Percentiles rank a stretch among this genome's conserved stretches.
These are phyloP conservation scores for Fonsecaea pedrosoi DNA, from an alignment of 2,329 filamentous ascomycete species.

Conservation along the genomic window DNA sequence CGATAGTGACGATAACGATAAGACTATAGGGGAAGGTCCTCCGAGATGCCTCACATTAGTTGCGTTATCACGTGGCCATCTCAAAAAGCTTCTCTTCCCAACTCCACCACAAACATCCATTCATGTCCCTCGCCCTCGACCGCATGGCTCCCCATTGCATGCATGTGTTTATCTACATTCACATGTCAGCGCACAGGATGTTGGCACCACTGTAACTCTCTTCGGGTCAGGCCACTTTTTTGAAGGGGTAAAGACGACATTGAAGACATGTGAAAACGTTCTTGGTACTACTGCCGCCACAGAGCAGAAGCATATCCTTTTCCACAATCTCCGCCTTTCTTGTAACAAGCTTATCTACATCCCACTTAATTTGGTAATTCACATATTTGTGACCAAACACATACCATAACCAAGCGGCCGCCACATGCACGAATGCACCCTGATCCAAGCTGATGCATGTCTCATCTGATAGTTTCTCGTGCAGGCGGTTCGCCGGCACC, in stretches of 20 bases:
- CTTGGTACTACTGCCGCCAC: background rate
- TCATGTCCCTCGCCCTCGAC: background rate
- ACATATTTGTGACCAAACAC: conserved; percentile 62
- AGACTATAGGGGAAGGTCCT: conserved; percentile 1
- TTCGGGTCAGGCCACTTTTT: background rate
- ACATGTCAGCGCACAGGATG: background rate
- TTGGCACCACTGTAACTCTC: background rate
- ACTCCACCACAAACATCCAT: conserved; percentile 1
- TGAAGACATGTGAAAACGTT: background rate
- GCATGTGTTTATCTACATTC: background rate
- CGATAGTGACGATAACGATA: conserved; percentile 13
- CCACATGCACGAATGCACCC: conserved; percentile 66
- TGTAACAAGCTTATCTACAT: conserved; percentile 9
- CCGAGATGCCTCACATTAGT: background rate
- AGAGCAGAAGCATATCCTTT: conserved; percentile 9
- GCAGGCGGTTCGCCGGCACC: background rate
- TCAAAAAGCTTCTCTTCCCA: background rate
- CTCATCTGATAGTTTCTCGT: no score
- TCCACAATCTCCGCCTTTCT: conserved; percentile 11
- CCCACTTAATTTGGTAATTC: background rate
- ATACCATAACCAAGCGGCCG: conserved; percentile 64
- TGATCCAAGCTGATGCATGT: conserved; percentile 48
- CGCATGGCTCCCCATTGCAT: background rate
- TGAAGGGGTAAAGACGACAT: background rate
- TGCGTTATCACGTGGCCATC: background rate